These are phyloP conservation scores for Colletotrichum sp. DNA, from an alignment of 2,329 filamentous ascomycete genomes.

Conservation along the genomic window DNA sequence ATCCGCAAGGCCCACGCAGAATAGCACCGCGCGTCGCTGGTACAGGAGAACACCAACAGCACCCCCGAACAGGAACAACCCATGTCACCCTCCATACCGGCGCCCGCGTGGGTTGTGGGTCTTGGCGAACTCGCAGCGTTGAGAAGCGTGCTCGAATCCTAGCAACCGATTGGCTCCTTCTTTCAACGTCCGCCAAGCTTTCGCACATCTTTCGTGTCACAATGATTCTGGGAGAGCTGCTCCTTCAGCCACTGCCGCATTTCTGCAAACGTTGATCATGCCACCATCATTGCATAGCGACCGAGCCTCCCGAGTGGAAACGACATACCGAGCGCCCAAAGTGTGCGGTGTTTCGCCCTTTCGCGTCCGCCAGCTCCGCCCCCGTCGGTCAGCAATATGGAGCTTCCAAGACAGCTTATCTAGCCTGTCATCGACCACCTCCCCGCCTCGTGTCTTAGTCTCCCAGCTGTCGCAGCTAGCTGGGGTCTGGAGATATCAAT, in stretches of 20 bases:
- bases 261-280: background rate
- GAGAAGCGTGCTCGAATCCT: constrained; percentile 6
- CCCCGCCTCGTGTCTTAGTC: background rate
- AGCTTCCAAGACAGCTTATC: background rate
- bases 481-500: background rate
- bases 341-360: background rate
- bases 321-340: background rate
- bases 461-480: background rate
- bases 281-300: background rate
- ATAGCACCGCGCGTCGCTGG: no score
- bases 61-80: background rate
- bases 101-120: background rate
- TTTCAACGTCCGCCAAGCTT: background rate
- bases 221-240: background rate
- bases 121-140: background rate
- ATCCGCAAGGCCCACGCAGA: no score
- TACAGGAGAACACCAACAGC: background rate
- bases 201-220: background rate
- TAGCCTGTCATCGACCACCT: background rate
- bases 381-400: background rate
- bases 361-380: background rate
- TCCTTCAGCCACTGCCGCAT: background rate
- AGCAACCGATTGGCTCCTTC: background rate
- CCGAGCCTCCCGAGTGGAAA: background rate
- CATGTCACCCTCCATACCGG: constrained; percentile 28